A percentile compares a stretch with the other conserved stretches of the same genome.
These are phyloP conservation scores for Serendipita sp. DNA, from an alignment of 768 basidiomycete genomes.

Conservation along the genomic window DNA sequence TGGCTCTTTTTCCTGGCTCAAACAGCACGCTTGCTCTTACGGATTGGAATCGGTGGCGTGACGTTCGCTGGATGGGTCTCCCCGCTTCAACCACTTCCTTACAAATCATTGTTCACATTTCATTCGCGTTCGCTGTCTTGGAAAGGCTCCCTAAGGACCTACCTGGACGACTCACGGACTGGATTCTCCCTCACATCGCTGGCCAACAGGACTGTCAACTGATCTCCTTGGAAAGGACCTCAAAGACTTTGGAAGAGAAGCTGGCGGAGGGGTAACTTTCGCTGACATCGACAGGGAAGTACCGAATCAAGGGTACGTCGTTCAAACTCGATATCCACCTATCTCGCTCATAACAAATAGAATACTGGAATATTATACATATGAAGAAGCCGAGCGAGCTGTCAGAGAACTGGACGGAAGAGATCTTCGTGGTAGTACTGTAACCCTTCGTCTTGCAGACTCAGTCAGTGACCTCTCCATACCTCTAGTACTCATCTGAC, in stretches of 20 bases:
- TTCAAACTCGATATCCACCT: not conserved
- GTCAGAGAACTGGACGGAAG: conserved; percentile 71
- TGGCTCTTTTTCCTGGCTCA: no score
- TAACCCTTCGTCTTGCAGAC: conserved; percentile 18
- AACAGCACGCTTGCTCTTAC: no score
- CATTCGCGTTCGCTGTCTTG: not conserved
- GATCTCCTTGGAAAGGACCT: conserved; percentile 46
- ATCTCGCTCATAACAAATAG: conserved; percentile 24
- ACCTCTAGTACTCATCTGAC: not conserved
- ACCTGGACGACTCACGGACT: not conserved
- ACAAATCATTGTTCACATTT: not conserved
- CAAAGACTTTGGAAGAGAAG: conserved; percentile 93
- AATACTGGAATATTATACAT: conserved; percentile 75
- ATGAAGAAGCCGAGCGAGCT: conserved; percentile 89
- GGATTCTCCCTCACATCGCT: not conserved
- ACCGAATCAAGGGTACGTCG: conserved; percentile 70
- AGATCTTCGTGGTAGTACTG: conserved; percentile 71
- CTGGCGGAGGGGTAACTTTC: conserved; percentile 71
- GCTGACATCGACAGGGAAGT: conserved; percentile 85
- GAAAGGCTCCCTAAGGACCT: not conserved
- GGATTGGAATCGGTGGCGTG: no score
- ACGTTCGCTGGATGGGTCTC: no score
- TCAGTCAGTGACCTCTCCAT: not conserved
- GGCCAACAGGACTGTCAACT: not conserved
- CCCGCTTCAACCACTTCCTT: not conserved